Base-by-base conservation (phyloP, 495 filamentous ascomycete species). In the Lophiotrema nucula region DNA sequence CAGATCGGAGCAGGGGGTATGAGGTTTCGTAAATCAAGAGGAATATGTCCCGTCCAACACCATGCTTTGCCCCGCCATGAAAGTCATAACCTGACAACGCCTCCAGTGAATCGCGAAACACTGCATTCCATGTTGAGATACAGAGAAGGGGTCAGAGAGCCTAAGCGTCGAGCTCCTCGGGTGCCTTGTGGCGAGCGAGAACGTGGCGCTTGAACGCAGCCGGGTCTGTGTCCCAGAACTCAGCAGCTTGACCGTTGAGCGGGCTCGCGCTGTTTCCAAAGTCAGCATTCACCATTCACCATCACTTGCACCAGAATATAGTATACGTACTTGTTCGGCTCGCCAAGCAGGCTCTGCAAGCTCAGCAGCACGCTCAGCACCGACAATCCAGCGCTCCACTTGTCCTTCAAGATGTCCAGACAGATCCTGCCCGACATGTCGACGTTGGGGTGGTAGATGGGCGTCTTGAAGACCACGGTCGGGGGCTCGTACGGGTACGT, bases 371-470 rank as follows among this genome's bases (percentile, higher is more conserved):
- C 89, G 41, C 85, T 93, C 74, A 93, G 89, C 53, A 93, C 87
- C 66, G 96, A 97, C 80, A 96, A 95, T 13, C 92, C 89, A 18
- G 86, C 86, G 60, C 90, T 95, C 93, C 93, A 97, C 76, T 96
- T 96, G 69, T 97, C 93, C 78, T 96, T 96, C 47, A 99, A 77
- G 65, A 99, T 99, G 72, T 97, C 95, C 56, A 99, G 67, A 51
- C 73, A 75, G 24, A 75, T 75, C 23, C 73, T 33, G 19, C 73
- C 73, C 11, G 47, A 58, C 51, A 75, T 68, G 53, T 75, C 73
- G 46, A 75, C 71, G 58, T 75, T 75, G 16, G 73, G 73, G 41
- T 75, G 73, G 67, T 73, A 75, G 42, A 75, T 70, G 15, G 73
- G 73, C 27, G 73, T 75, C 65, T 72, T 74, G 72, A 75, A 75